Evolutionary conservation across 306 rosid genomes (phyloP).

Genomic region (Citrullus amarus): DNA sequence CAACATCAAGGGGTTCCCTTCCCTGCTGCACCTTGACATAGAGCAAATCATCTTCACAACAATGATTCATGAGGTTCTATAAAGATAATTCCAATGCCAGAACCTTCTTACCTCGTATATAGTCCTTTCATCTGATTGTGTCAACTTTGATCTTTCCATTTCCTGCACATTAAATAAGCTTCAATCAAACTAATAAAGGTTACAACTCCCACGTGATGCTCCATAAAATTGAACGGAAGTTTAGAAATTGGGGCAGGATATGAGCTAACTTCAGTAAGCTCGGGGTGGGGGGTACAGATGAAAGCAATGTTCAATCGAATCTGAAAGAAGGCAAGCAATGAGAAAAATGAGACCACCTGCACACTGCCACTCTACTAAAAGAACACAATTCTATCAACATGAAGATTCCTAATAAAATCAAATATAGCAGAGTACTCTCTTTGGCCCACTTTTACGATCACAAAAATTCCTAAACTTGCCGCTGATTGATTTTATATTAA

Average conservation of each 20-base stretch:
- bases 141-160: constrained; percentile 43
- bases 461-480: not conserved
- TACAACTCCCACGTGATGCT: not conserved
- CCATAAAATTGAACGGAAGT: not conserved
- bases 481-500: not conserved
- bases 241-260: not conserved
- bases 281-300: not conserved
- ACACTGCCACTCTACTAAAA: not conserved
- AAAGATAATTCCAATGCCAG: constrained; percentile 12
- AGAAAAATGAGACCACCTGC: not conserved
- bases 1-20: constrained; percentile 84
- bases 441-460: not conserved
- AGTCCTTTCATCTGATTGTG: constrained; percentile 87
- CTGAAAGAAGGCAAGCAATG: not conserved
- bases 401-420: not conserved
- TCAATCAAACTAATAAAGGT: not conserved
- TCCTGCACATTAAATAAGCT: constrained; percentile 34
- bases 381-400: not conserved
- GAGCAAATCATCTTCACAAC: constrained; percentile 34
- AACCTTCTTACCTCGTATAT: constrained; percentile 75
- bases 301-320: not conserved
- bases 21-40: constrained; percentile 93
- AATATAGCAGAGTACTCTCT: not conserved
- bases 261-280: not conserved
- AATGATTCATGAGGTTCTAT: constrained; percentile 13